These are phyloP conservation scores for Zychaea mexicana DNA, from an alignment of 371 early-diverging fungal genomes.

Conservation along the genomic window DNA sequence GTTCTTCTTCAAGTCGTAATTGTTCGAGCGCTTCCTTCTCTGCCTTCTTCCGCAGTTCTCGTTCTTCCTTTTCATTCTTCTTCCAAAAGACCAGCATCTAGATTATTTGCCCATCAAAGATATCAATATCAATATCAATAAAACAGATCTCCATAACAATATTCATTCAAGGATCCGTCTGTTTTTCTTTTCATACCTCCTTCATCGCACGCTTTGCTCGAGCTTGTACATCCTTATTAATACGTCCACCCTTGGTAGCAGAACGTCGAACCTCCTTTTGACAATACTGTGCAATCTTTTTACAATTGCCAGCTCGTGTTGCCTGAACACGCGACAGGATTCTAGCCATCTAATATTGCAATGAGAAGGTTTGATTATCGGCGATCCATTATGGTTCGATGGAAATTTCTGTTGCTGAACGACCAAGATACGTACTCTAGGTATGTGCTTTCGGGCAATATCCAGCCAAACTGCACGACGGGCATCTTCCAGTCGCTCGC, in stretches of 20 bases:
- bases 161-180: not conserved
- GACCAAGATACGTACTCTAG: conserved; percentile 28
- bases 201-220: conserved; percentile 49
- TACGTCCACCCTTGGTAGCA: conserved; percentile 47
- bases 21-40: conserved; percentile 90
- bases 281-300: conserved; percentile 61
- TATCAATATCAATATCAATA: not conserved
- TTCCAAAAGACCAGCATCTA: conserved; percentile 89
- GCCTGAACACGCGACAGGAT: conserved; percentile 57
- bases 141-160: not conserved
- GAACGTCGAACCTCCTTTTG: conserved; percentile 58
- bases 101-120: no score
- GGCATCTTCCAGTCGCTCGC: conserved; percentile 31
- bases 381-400: no score
- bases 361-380: not conserved
- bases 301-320: conserved; percentile 59
- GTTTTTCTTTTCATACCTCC: conserved; percentile 25
- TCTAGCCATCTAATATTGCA: conserved; percentile 44
- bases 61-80: conserved; percentile 87
- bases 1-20: conserved; percentile 85
- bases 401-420: no score
- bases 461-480: conserved; percentile 42
- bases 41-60: conserved; percentile 88
- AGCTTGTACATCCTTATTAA: conserved; percentile 45
- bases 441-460: conserved; percentile 52